Base-by-base conservation (phyloP, 2,329 filamentous ascomycete genomes). In the Ceratocystis colombiana region DNA sequence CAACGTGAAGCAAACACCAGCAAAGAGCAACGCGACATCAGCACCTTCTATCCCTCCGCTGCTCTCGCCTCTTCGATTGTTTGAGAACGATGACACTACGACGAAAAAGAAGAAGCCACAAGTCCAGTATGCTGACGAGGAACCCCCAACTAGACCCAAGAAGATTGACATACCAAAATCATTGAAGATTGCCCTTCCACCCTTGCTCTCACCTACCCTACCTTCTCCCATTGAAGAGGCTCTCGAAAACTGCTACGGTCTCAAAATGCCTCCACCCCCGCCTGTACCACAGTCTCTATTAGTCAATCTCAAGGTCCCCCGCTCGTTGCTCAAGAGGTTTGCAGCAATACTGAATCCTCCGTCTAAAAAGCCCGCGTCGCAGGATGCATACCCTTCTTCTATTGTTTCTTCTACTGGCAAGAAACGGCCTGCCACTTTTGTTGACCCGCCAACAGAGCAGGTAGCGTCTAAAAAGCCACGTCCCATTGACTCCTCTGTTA, bases 161-260 rank as follows among this genome's bases (percentile, higher is more conserved):
- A 68, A 59, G 22, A 67, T 65, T 37, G 55, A 64, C 10, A 67
- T 67, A 5, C 66, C 73, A 70, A 50, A 68, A 66, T 5, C 68
- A 69, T 22, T 72, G 70, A 15, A 74, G 68, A 66, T 55, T 67
- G 25, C 65, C 68, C 48, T 68, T 12, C 82, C 82, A 0, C 74
- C 78, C 0, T 74, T 84, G 5, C 74, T 85, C 10, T 85, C 82
- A 0, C 82, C 82, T 0, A 84, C 82, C 0, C 72, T 85, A 5
- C 82, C 82, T 0, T 75, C 80, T 0, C 72, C 79, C 20, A 73
- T 85, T 0, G 80, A 84, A 68, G 78, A 77, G 66, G 77, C 78
- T 37, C 72, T 81, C 3, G 61, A 61, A 3, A 20, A 55, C n/a
- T 53, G 66, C 15, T 64, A 68, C 25, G 67, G 45, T n/a, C 17